phyloP scores from a whole-genome alignment of 805 yeast genomes.

The Aciculoconidium aculeatum region DNA sequence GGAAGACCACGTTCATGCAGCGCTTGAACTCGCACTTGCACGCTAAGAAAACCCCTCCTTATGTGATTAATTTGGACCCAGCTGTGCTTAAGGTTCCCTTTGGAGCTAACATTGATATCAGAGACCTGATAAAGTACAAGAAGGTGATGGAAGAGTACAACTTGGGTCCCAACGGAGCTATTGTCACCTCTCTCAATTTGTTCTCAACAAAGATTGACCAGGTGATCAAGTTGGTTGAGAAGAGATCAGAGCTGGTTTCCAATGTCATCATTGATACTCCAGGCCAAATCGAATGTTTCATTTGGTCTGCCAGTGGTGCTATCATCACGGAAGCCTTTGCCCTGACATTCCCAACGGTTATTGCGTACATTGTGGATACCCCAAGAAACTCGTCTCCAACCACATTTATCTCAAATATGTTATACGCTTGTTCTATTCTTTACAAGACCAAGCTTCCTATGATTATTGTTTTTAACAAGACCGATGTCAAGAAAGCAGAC shows the following conservation, averaged over 20 bases:
- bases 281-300: conserved; percentile 97
- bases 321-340: conserved; percentile 97
- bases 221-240: conserved; percentile 79
- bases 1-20: conserved; percentile 97
- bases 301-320: conserved; percentile 97
- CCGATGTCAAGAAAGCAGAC: conserved; percentile 78
- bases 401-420: conserved; percentile 96
- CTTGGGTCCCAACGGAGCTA: conserved; percentile 97
- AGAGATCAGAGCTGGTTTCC: conserved; percentile 49
- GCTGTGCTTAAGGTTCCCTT: conserved; percentile 93
- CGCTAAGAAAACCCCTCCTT: conserved; percentile 66
- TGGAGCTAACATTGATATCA: conserved; percentile 88
- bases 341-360: conserved; percentile 88
- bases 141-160: conserved; percentile 95
- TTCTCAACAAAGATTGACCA: conserved; percentile 96
- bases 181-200: conserved; percentile 87
- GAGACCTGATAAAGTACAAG: conserved; percentile 92
- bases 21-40: conserved; percentile 86
- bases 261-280: conserved; percentile 94
- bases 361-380: conserved; percentile 94
- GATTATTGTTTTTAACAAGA: conserved; percentile 93
- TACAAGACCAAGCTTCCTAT: conserved; percentile 95
- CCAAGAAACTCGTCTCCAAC: conserved; percentile 93
- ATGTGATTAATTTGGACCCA: conserved; percentile 92
- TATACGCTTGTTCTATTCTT: conserved; percentile 93